Conservation (phyloP, 2,329 filamentous ascomycete species). For the Talaromyces sp. region DNA sequence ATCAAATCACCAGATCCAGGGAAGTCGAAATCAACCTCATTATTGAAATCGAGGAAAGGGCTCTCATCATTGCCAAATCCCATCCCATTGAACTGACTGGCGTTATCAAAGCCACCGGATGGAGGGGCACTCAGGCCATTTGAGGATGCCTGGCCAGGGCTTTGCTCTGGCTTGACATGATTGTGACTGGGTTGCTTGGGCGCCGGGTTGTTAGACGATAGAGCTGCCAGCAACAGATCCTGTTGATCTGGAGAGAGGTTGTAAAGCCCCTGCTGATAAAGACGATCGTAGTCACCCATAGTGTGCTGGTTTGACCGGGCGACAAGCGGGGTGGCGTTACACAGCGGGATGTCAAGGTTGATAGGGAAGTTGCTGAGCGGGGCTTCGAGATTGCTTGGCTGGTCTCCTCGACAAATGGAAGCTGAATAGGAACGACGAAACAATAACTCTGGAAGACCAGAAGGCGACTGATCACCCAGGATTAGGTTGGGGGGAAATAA, state of each 20-base stretch:
- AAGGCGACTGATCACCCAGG: neutral
- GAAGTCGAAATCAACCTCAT: conserved; percentile 75
- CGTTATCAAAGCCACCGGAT: conserved; percentile 35
- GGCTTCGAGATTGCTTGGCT: conserved; percentile 7
- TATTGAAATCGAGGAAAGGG: conserved; percentile 81
- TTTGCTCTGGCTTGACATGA: conserved; percentile 29
- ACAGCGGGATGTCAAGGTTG: neutral
- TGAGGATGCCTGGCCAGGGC: conserved; percentile 49
- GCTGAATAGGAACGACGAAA: conserved; percentile 16
- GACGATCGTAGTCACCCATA: conserved; percentile 44
- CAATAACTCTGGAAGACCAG: conserved; percentile 6
- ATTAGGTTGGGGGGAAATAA: conserved; percentile 1
- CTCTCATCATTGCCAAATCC: conserved; percentile 67
- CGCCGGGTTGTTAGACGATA: conserved; percentile 67
- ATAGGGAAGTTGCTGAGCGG: neutral
- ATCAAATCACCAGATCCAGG: conserved; percentile 69
- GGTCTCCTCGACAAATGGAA: conserved; percentile 40
- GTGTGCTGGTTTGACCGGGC: conserved; percentile 10
- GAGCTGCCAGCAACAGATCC: conserved; percentile 72
- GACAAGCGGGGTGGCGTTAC: conserved; percentile 2
- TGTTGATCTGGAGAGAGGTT: conserved; percentile 73
- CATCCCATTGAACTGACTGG: conserved; percentile 47
- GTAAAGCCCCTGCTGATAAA: conserved; percentile 61
- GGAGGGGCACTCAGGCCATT: conserved; percentile 41
- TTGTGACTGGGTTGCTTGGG: conserved; percentile 32